These are phyloP conservation scores for Dendrocalamus sinicus DNA, from an alignment of 176 grass and related monocot species.

Conservation along the genomic window DNA sequence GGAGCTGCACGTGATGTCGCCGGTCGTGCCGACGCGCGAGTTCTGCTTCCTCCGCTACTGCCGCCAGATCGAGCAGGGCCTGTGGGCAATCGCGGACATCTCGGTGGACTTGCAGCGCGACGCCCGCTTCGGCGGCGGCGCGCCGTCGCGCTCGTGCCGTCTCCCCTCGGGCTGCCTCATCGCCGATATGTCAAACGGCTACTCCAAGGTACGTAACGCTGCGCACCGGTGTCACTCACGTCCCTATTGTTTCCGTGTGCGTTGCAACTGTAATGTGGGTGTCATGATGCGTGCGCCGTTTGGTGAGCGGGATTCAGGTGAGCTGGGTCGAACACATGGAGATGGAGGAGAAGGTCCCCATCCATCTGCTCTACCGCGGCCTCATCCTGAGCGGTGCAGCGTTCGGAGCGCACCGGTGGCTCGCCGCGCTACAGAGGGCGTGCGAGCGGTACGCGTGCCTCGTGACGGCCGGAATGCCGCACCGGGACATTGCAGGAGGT, in stretches of 20 bases:
- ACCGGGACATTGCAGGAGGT: constrained; percentile 66
- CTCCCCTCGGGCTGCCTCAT: constrained; percentile 90
- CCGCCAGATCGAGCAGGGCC: constrained; percentile 75
- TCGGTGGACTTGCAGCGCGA: constrained; percentile 71
- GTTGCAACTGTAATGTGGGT: not conserved
- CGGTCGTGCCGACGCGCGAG: constrained; percentile 76
- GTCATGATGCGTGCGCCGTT: not conserved
- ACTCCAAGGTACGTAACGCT: constrained; percentile 63
- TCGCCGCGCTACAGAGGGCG: constrained; percentile 70
- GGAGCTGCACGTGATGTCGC: constrained; percentile 85
- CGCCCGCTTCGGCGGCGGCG: constrained; percentile 40
- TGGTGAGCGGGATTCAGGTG: constrained; percentile 42
- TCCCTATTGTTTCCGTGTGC: not conserved
- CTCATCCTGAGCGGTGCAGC: constrained; percentile 68
- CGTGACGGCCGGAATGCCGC: constrained; percentile 53
- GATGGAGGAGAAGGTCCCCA: constrained; percentile 65
- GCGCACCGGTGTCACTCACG: not conserved
- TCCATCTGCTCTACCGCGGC: constrained; percentile 72
- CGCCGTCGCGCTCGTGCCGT: constrained; percentile 50
- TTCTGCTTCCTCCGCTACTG: constrained; percentile 92
- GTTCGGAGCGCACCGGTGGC: constrained; percentile 84
- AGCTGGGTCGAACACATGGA: constrained; percentile 91
- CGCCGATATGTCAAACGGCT: constrained; percentile 77
- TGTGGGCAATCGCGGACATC: constrained; percentile 85
- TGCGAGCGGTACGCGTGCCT: constrained; percentile 79